A percentile compares a stretch with the other conserved stretches of the same genome.
phyloP scores from a whole-genome alignment of 495 filamentous ascomycete species.

The Lophiotrema nucula region DNA sequence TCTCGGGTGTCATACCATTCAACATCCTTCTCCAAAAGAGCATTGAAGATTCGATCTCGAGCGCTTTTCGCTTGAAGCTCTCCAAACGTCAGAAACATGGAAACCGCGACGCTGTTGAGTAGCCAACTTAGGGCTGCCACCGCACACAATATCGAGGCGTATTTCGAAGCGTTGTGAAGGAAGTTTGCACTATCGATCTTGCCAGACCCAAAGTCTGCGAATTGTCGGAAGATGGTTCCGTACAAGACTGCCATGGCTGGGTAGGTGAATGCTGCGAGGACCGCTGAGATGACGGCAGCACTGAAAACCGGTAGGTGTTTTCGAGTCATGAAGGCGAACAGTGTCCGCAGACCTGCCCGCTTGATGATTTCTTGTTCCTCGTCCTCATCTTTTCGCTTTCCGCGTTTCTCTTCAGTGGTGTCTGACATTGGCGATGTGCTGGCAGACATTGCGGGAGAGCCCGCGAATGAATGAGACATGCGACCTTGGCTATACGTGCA shows the following conservation, averaged over 20 bases:
- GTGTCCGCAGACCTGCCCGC: slow-evolving; percentile 44
- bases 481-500: background rate
- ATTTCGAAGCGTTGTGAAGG: slow-evolving; percentile 54
- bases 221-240: slow-evolving; percentile 71
- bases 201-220: slow-evolving; percentile 64
- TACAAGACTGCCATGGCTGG: slow-evolving; percentile 69
- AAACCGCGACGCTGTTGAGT: slow-evolving; percentile 61
- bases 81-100: slow-evolving; percentile 70
- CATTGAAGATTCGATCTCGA: slow-evolving; percentile 62
- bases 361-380: slow-evolving; percentile 33
- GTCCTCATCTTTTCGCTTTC: slow-evolving; percentile 23
- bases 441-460: background rate
- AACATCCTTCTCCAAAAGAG: slow-evolving; percentile 68
- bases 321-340: slow-evolving; percentile 72
- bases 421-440: slow-evolving; percentile 11
- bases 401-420: slow-evolving; percentile 30
- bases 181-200: slow-evolving; percentile 50
- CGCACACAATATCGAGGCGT: slow-evolving; percentile 56
- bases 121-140: slow-evolving; percentile 66
- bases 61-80: slow-evolving; percentile 73
- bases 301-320: slow-evolving; percentile 58
- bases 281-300: slow-evolving; percentile 53
- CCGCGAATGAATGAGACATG: background rate
- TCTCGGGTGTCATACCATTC: slow-evolving; percentile 77
- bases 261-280: slow-evolving; percentile 60